These are phyloP conservation scores for Candida ficus DNA, from an alignment of 805 yeast genomes.

Conservation along the genomic window DNA sequence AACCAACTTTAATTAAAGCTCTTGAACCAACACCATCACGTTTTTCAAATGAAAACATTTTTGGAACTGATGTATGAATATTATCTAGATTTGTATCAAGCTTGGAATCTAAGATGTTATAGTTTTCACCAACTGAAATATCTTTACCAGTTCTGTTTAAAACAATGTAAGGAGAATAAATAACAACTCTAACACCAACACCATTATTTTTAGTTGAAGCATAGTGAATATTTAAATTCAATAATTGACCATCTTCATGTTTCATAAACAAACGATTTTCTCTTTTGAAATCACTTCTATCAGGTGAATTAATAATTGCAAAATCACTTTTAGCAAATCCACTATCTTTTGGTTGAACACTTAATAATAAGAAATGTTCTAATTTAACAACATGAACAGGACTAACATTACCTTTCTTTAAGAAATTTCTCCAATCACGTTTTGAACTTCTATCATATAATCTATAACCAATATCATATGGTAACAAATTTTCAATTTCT, in stretches of 20 bases:
- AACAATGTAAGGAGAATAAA: constrained; percentile 83
- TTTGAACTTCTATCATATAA: constrained; percentile 70
- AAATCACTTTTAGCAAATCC: constrained; percentile 66
- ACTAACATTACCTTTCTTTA: constrained; percentile 61
- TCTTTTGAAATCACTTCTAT: constrained; percentile 45
- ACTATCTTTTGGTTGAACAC: constrained; percentile 58
- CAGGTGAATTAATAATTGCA: constrained; percentile 60
- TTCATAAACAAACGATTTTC: constrained; percentile 51
- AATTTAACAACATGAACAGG: constrained; percentile 78
- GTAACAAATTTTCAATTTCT: constrained; percentile 77
- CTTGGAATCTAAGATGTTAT: constrained; percentile 46
- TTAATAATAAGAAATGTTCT: constrained; percentile 62
- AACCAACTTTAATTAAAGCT: constrained; percentile 59
- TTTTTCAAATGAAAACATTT: constrained; percentile 78
- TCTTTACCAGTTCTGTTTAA: constrained; percentile 75
- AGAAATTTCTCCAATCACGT: constrained; percentile 57
- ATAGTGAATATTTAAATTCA: constrained; percentile 64
- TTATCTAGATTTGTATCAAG: constrained; percentile 28
- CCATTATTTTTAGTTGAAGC: constrained; percentile 43
- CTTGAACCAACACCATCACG: constrained; percentile 56
- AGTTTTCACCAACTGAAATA: constrained; percentile 48
- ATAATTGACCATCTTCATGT: constrained; percentile 59
- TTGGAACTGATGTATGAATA: constrained; percentile 43
- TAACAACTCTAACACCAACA: constrained; percentile 57
- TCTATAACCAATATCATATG: constrained; percentile 71